Conservation (phyloP, 371 early-diverging fungal genomes). For the Actinomucor elegans region DNA sequence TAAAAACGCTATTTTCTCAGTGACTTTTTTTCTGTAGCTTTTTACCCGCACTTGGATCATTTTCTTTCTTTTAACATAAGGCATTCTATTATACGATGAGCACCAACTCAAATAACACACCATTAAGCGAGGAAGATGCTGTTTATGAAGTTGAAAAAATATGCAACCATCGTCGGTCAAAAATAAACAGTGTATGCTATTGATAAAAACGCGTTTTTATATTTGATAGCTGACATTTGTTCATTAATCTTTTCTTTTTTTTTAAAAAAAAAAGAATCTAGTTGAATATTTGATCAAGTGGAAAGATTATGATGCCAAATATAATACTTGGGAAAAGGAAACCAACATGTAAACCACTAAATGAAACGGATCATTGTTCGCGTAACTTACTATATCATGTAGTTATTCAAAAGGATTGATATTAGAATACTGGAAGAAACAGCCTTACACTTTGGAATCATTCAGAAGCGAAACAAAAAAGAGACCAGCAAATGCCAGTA, state of each 20-base stretch:
- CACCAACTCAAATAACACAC: too few relatives aligned
- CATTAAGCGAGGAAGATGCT: constrained; percentile 22
- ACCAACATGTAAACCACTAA: constrained; percentile 21
- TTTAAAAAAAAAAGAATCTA: constrained; percentile 7
- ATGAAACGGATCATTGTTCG: not conserved
- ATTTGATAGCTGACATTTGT: not conserved
- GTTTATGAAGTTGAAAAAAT: constrained; percentile 30
- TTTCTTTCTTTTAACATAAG: too few relatives aligned
- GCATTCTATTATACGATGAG: too few relatives aligned
- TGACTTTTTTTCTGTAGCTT: too few relatives aligned
- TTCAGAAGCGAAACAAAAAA: not conserved
- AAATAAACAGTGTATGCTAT: constrained; percentile 4
- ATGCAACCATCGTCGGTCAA: constrained; percentile 14
- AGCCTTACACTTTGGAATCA: not conserved
- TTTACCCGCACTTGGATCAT: too few relatives aligned
- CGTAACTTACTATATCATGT: not conserved
- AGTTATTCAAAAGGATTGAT: constrained; percentile 13
- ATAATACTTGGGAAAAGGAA: constrained; percentile 37
- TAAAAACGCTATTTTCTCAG: too few relatives aligned
- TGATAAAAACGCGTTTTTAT: not conserved
- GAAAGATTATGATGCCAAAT: constrained; percentile 26
- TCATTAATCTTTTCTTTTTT: not conserved
- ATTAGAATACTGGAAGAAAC: constrained; percentile 7
- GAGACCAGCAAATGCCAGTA: too few relatives aligned
- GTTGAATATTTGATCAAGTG: constrained; percentile 35